These are phyloP conservation scores for Ephemerocybe angulata DNA, from an alignment of 768 basidiomycete genomes.

Conservation along the genomic window DNA sequence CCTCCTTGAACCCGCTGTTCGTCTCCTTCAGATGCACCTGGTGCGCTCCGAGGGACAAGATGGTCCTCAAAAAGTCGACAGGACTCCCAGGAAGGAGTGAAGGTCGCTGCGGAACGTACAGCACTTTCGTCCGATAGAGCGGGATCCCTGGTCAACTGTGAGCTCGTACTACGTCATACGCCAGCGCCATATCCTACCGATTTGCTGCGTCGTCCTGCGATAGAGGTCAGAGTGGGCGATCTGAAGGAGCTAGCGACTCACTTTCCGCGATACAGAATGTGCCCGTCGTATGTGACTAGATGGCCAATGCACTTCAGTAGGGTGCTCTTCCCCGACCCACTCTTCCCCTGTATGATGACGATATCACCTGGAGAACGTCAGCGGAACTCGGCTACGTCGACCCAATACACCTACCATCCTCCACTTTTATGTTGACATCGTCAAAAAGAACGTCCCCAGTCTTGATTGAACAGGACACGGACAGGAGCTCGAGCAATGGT, in stretches of 20 bases:
- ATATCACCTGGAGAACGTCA: conserved; percentile 50
- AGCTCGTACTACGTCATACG: not conserved
- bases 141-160: conserved; percentile 52
- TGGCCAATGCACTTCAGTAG: conserved; percentile 83
- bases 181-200: conserved; percentile 27
- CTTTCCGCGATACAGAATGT: conserved; percentile 65
- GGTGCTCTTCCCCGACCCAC: conserved; percentile 79
- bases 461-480: conserved; percentile 47
- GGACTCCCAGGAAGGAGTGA: conserved; percentile 84
- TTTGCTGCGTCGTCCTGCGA: conserved; percentile 47
- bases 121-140: conserved; percentile 68
- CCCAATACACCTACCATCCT: conserved; percentile 39
- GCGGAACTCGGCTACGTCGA: not conserved
- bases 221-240: not conserved
- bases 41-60: conserved; percentile 52
- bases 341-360: conserved; percentile 72
- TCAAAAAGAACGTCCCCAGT: conserved; percentile 52
- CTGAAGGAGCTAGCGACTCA: conserved; percentile 22
- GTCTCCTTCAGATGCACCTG: conserved; percentile 23
- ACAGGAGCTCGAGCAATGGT: conserved; percentile 49
- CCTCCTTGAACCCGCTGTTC: conserved; percentile 19
- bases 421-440: conserved; percentile 56
- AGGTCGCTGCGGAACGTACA: conserved; percentile 87
- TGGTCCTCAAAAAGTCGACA: conserved; percentile 58
- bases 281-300: conserved; percentile 66